phyloP scores from a whole-genome alignment of 495 filamentous ascomycete species.

The Parachaetomium inaequale region DNA sequence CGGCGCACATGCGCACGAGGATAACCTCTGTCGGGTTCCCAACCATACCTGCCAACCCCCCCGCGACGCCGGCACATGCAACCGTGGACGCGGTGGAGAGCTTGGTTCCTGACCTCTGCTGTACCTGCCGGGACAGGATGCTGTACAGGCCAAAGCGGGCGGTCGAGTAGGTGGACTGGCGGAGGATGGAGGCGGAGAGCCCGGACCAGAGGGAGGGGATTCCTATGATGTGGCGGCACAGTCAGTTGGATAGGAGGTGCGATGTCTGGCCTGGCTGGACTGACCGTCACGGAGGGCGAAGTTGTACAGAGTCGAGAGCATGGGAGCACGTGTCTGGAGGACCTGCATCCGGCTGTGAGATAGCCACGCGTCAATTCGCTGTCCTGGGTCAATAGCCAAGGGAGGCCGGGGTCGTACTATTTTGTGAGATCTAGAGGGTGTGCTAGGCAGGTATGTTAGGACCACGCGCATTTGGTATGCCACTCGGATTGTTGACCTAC shows the following conservation, averaged over 20 bases:
- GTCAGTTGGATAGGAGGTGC: background rate
- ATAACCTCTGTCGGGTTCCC: slow-evolving; percentile 72
- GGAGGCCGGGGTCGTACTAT: slow-evolving; percentile 29
- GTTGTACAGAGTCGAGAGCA: slow-evolving; percentile 32
- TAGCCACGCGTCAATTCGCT: background rate
- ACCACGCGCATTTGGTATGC: background rate
- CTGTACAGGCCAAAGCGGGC: slow-evolving; percentile 39
- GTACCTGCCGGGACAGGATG: slow-evolving; percentile 29
- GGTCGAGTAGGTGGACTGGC: slow-evolving; percentile 42
- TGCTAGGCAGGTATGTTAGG: slow-evolving; percentile 21
- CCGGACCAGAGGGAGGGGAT: slow-evolving; percentile 39
- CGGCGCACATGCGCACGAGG: slow-evolving; percentile 74
- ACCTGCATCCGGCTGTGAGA: slow-evolving; percentile 39
- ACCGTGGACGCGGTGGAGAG: slow-evolving; percentile 31
- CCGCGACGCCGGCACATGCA: slow-evolving; percentile 46
- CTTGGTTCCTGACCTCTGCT: slow-evolving; percentile 22
- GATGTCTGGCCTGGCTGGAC: background rate
- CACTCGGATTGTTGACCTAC: slow-evolving; percentile 24
- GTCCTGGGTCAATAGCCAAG: background rate
- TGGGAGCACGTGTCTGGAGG: slow-evolving; percentile 31
- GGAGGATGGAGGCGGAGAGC: slow-evolving; percentile 38
- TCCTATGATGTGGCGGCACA: slow-evolving; percentile 13
- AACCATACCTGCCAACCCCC: slow-evolving; percentile 70
- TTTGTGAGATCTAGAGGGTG: slow-evolving; percentile 42
- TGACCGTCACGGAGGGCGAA: slow-evolving; percentile 39